Conservation (phyloP, 2,329 filamentous ascomycete genomes). For the Xylaria arbuscula region DNA sequence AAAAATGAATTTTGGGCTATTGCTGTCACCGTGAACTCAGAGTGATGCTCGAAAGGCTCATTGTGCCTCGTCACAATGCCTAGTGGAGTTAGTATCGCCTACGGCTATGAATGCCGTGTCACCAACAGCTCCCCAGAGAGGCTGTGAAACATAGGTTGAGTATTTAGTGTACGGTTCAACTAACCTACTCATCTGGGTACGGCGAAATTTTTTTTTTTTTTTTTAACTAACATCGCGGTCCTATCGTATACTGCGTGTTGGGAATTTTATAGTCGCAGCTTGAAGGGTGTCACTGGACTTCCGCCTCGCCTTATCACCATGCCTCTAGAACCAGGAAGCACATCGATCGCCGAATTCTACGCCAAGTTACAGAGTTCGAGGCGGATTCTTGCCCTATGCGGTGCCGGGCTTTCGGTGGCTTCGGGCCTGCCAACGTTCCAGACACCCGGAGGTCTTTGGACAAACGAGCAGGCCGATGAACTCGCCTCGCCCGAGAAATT, state of each 20-base stretch:
- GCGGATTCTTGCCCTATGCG: slow-evolving; percentile 67
- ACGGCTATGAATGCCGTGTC: not conserved
- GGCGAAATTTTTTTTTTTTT: not conserved
- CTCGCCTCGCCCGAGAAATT: slow-evolving; percentile 83
- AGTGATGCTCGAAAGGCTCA: not conserved
- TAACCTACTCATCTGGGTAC: not conserved
- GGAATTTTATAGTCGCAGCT: not conserved
- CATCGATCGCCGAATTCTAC: slow-evolving; percentile 42
- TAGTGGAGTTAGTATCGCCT: not conserved
- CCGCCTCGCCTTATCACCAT: not conserved
- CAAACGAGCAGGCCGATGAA: slow-evolving; percentile 75
- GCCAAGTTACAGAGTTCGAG: slow-evolving; percentile 54
- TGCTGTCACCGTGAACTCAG: not conserved
- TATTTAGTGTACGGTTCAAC: not conserved
- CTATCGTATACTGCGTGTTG: not conserved
- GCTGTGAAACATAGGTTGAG: slow-evolving; percentile 4
- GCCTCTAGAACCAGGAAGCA: slow-evolving; percentile 29
- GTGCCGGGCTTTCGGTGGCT: slow-evolving; percentile 67
- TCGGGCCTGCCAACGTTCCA: slow-evolving; percentile 77
- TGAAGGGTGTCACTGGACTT: not conserved
- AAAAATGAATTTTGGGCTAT: not conserved
- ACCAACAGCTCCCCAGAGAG: not conserved
- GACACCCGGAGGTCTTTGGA: slow-evolving; percentile 81
- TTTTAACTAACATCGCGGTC: not conserved
- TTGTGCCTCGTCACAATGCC: not conserved